phyloP scores from a whole-genome alignment of 352 stramenopile species.

The Saprolegnia diclina region DNA sequence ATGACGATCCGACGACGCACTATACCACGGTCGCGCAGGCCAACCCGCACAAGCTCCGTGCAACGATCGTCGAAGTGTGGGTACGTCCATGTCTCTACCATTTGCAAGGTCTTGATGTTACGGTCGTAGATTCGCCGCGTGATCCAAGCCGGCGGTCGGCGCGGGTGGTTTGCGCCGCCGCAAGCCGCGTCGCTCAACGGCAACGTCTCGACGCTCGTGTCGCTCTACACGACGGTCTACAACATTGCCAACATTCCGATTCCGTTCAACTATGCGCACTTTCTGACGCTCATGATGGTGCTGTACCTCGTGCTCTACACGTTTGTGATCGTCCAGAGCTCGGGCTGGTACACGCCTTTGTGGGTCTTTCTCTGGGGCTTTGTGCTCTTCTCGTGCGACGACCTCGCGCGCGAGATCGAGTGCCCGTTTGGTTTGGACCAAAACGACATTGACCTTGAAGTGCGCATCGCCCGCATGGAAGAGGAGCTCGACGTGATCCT shows the following conservation, averaged over 20 bases:
- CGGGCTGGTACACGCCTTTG: slow-evolving; percentile 60
- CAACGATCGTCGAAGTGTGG: slow-evolving; percentile 74
- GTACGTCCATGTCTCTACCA: slow-evolving; percentile 27
- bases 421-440: slow-evolving; percentile 70
- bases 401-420: slow-evolving; percentile 81
- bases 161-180: slow-evolving; percentile 46
- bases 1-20: neutral
- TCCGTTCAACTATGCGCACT: slow-evolving; percentile 84
- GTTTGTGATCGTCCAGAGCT: slow-evolving; percentile 74
- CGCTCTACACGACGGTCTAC: slow-evolving; percentile 75
- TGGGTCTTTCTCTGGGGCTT: slow-evolving; percentile 78
- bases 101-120: too few relatives aligned
- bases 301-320: slow-evolving; percentile 79
- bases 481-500: slow-evolving; percentile 76
- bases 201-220: slow-evolving; percentile 60
- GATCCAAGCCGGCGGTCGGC: slow-evolving; percentile 55
- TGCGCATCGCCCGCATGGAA: slow-evolving; percentile 65
- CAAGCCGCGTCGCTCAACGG: slow-evolving; percentile 58
- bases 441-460: slow-evolving; percentile 79
- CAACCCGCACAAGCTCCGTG: slow-evolving; percentile 63
- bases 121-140: slow-evolving; percentile 49
- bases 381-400: slow-evolving; percentile 76
- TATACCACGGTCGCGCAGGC: slow-evolving; percentile 43
- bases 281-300: slow-evolving; percentile 59
- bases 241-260: slow-evolving; percentile 82